Conservation (phyloP, 768 basidiomycete species). For the Russula abietina region DNA sequence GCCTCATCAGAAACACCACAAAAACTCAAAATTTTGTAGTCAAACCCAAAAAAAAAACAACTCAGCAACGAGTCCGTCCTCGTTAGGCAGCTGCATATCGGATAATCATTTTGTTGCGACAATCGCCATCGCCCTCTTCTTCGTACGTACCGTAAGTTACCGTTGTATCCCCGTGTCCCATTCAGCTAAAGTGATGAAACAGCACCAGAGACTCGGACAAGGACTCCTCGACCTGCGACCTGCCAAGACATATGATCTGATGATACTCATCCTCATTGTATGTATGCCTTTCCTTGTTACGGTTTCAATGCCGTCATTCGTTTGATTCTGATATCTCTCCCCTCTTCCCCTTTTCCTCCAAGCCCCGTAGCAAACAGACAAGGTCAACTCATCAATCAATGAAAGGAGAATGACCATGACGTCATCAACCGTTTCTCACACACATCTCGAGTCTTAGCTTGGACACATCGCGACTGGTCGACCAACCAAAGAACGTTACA, state of each 20-base stretch:
- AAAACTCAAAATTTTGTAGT: background rate
- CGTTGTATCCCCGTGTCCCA: background rate
- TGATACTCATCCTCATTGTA: background rate
- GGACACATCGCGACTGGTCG: no score
- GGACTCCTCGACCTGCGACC: background rate
- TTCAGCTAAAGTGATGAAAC: background rate
- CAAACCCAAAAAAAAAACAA: background rate
- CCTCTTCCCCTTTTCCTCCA: background rate
- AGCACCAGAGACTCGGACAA: background rate
- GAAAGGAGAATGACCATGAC: background rate
- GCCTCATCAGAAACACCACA: background rate
- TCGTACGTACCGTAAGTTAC: background rate
- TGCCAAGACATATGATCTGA: background rate
- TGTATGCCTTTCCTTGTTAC: background rate
- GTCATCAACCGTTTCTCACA: background rate
- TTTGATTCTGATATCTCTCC: background rate
- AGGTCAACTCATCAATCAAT: background rate
- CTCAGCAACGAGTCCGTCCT: background rate
- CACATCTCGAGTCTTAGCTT: background rate
- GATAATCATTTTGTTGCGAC: background rate
- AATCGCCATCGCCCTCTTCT: no score
- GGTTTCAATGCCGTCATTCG: no score
- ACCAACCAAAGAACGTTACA: no score
- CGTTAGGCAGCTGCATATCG: background rate
- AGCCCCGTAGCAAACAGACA: background rate